Percentiles rank a stretch among this genome's conserved stretches.
phyloP scores from a whole-genome alignment of 768 basidiomycete species.

The Tylopilus intermedius region DNA sequence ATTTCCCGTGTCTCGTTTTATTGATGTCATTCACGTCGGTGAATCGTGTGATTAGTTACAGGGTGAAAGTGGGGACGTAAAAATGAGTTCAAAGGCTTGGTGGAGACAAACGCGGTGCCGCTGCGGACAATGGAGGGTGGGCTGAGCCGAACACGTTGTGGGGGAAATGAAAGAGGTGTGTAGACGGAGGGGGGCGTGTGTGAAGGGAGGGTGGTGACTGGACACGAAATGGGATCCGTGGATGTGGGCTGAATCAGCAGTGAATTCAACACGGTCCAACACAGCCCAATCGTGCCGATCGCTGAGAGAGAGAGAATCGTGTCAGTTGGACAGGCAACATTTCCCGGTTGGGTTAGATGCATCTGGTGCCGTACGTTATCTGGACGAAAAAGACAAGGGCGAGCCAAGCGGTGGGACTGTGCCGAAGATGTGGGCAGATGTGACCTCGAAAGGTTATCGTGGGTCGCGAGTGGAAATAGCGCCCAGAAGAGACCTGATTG shows the following conservation, averaged over 20 bases:
- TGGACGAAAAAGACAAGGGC: slow-evolving; percentile 13
- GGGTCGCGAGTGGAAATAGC: slow-evolving; percentile 19
- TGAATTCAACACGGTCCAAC: background rate
- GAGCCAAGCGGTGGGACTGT: slow-evolving; percentile 10
- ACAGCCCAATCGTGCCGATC: slow-evolving; percentile 29
- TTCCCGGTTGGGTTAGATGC: slow-evolving; percentile 28
- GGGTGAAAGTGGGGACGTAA: slow-evolving; percentile 15
- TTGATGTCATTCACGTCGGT: slow-evolving; percentile 3
- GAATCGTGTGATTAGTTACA: slow-evolving; percentile 15
- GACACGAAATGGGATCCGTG: background rate
- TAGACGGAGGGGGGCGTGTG: no score
- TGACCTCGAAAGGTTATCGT: slow-evolving; percentile 35
- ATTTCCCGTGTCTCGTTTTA: slow-evolving; percentile 2
- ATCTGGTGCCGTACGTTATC: slow-evolving; percentile 30
- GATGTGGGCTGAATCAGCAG: slow-evolving; percentile 23
- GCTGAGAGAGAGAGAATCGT: slow-evolving; percentile 22
- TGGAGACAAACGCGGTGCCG: slow-evolving; percentile 22
- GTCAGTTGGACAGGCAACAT: slow-evolving; percentile 32
- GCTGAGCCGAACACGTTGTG: slow-evolving; percentile 20
- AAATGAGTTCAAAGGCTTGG: slow-evolving; percentile 6
- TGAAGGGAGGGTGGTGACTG: no score
- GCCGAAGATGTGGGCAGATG: slow-evolving; percentile 23
- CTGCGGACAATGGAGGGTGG: slow-evolving; percentile 11
- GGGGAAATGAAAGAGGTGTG: background rate
- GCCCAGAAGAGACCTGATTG: slow-evolving; percentile 22